Evolutionary conservation across 2,329 filamentous ascomycete species (phyloP).

Genomic region (Penicillium digitatum): DNA sequence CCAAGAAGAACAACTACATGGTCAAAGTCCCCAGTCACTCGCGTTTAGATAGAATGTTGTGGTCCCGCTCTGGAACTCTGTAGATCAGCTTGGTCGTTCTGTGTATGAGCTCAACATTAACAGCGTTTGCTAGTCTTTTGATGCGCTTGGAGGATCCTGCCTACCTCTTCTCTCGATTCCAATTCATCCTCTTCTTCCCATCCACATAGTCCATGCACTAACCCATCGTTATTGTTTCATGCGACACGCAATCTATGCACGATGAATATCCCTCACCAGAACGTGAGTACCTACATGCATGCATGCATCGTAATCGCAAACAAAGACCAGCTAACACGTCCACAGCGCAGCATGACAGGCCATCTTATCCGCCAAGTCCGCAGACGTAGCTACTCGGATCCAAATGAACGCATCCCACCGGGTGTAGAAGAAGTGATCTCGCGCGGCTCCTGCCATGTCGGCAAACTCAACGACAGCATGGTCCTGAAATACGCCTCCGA

Average conservation of each 20-base stretch:
- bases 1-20: too few relatives aligned
- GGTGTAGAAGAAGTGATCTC: conserved; percentile 13
- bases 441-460: conserved; percentile 9
- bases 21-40: neutral
- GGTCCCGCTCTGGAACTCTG: neutral
- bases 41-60: neutral
- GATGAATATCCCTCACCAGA: neutral
- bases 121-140: neutral
- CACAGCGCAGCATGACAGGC: neutral
- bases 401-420: conserved; percentile 7
- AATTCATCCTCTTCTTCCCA: neutral
- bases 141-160: neutral
- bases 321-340: neutral
- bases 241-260: neutral
- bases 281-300: neutral
- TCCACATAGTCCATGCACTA: neutral
- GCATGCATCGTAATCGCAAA: neutral
- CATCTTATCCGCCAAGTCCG: neutral
- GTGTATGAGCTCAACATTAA: too few relatives aligned
- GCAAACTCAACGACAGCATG: conserved; percentile 2
- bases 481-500: conserved; percentile 17
- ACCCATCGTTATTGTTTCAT: neutral
- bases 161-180: neutral
- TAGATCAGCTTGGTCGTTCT: neutral
- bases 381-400: too few relatives aligned